Conservation (phyloP, 1,139 yeast genomes). For the Saccharomycopsis hybrid region DNA sequence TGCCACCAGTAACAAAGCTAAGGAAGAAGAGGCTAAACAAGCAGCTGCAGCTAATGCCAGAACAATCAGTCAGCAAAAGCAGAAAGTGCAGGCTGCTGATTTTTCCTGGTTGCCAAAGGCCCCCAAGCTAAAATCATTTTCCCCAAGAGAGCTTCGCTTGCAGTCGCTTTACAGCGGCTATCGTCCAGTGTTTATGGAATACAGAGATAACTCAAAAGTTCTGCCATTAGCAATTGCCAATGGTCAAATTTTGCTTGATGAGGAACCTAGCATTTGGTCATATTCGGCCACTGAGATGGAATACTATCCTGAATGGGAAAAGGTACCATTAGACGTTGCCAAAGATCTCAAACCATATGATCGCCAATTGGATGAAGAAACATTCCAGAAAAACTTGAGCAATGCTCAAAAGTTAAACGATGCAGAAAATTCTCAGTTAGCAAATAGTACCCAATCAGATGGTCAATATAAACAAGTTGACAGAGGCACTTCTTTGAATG, state of each 20-base stretch:
- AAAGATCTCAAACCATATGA: conserved; percentile 25
- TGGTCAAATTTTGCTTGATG: conserved; percentile 15
- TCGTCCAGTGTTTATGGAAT: conserved; percentile 18
- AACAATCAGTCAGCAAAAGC: neutral
- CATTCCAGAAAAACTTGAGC: neutral
- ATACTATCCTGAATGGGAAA: conserved; percentile 30
- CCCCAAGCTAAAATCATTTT: conserved; percentile 15
- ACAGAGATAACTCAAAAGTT: neutral
- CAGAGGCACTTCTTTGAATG: neutral
- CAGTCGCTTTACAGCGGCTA: conserved; percentile 18
- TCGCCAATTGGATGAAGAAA: neutral
- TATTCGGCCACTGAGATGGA: conserved; percentile 29
- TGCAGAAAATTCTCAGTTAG: neutral
- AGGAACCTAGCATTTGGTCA: conserved; percentile 27
- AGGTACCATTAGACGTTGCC: conserved; percentile 27
- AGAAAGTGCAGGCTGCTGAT: conserved; percentile 1
- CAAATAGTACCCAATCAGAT: no score
- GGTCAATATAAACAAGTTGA: neutral
- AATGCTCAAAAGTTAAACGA: neutral
- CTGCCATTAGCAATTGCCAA: conserved; percentile 1
- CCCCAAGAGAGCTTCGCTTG: conserved; percentile 13
- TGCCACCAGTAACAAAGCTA: neutral
- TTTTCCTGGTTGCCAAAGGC: conserved; percentile 20
- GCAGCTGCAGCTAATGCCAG: neutral
- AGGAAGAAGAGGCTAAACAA: neutral